These are phyloP conservation scores for Ananas comosus DNA, from an alignment of 176 grass and related monocot genomes.

Conservation along the genomic window DNA sequence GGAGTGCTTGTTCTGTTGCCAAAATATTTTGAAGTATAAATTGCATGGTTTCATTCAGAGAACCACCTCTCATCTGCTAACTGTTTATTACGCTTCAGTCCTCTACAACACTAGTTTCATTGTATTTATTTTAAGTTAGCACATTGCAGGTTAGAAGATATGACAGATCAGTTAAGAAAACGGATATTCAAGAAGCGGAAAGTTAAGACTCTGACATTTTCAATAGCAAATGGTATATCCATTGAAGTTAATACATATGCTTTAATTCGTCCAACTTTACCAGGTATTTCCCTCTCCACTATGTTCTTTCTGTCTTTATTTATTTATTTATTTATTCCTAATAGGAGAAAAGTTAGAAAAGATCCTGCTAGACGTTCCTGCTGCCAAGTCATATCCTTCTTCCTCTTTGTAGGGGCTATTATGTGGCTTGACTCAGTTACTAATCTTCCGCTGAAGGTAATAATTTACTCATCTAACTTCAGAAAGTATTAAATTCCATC, in stretches of 20 bases:
- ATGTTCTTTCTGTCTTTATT: conserved; percentile 11
- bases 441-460: conserved; percentile 92
- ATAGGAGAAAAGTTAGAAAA: neutral
- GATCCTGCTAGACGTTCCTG: neutral
- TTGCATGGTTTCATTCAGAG: neutral
- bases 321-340: neutral
- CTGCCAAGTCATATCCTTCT: neutral
- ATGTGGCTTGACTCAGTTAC: conserved; percentile 90
- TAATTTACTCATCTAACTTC: conserved; percentile 4
- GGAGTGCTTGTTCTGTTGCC: neutral
- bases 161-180: conserved; percentile 86
- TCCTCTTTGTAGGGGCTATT: conserved; percentile 50
- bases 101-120: neutral
- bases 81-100: neutral
- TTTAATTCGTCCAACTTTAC: conserved; percentile 58
- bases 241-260: conserved; percentile 94
- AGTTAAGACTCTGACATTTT: conserved; percentile 83
- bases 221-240: conserved; percentile 63
- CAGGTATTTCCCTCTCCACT: conserved; percentile 36
- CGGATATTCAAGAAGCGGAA: conserved; percentile 82
- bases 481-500: neutral
- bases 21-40: neutral
- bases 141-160: conserved; percentile 56
- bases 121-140: neutral
- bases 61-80: neutral